Evolutionary conservation across 768 basidiomycete species (phyloP).

Genomic region (Suillus sp.): DNA sequence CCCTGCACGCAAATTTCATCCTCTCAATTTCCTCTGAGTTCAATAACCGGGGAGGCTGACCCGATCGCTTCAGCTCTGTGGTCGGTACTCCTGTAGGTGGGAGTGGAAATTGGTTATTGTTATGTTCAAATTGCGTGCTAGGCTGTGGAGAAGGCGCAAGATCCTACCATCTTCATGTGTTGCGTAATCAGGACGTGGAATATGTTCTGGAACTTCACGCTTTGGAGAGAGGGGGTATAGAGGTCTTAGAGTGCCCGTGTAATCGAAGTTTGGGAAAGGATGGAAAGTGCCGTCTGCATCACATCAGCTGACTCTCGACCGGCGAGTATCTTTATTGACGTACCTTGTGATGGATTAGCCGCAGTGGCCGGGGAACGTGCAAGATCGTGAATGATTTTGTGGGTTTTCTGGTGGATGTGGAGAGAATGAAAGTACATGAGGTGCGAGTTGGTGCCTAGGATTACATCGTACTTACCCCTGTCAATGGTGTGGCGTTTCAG

Average conservation of each 20-base stretch:
- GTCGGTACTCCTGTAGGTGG: conserved; percentile 53
- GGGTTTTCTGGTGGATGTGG: conserved; percentile 61
- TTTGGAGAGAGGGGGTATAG: conserved; percentile 85
- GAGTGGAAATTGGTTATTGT: conserved; percentile 6
- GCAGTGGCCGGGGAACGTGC: conserved; percentile 37
- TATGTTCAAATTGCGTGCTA: conserved; percentile 31
- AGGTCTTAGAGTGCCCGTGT: conserved; percentile 78
- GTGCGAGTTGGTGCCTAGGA: background rate
- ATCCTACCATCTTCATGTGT: conserved; percentile 55
- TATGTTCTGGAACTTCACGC: conserved; percentile 79
- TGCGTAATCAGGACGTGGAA: conserved; percentile 88
- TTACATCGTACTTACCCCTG: conserved; percentile 28
- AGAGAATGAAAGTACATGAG: conserved; percentile 14
- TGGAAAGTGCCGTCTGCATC: conserved; percentile 72
- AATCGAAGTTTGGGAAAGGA: conserved; percentile 76
- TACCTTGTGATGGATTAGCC: conserved; percentile 10
- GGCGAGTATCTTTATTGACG: background rate
- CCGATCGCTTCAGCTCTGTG: conserved; percentile 57
- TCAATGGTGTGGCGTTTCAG: conserved; percentile 5
- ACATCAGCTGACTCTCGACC: conserved; percentile 8
- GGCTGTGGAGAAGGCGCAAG: conserved; percentile 27
- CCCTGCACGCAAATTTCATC: conserved; percentile 85
- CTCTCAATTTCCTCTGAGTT: conserved; percentile 78
- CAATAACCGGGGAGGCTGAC: conserved; percentile 67
- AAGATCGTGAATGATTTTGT: conserved; percentile 76